Conservation (phyloP, 306 rosid species). For the Erythrophleum fordii region DNA sequence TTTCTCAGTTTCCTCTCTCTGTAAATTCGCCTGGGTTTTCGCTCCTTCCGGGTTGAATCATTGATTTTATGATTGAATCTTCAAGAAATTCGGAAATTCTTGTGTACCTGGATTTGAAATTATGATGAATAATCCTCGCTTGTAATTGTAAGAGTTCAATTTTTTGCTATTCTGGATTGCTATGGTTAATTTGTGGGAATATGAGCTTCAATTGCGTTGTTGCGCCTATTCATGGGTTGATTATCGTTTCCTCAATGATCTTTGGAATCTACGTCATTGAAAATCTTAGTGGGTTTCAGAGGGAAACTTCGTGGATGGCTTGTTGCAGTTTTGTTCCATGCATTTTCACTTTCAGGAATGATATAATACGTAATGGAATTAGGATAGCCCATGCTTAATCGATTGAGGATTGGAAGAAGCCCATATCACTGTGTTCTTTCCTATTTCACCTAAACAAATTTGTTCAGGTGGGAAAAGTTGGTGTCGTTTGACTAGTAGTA, state of each 20-base stretch:
- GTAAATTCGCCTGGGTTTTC: neutral
- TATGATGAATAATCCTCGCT: neutral
- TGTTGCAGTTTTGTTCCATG: slow-evolving; percentile 8
- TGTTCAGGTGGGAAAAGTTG: neutral
- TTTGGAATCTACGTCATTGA: neutral
- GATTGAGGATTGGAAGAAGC: neutral
- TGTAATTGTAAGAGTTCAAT: slow-evolving; percentile 2
- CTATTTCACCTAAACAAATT: neutral
- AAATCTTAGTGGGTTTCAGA: neutral
- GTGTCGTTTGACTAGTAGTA: neutral
- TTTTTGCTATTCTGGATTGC: neutral
- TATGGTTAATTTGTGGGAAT: neutral
- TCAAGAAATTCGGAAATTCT: neutral
- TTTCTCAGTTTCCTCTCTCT: neutral
- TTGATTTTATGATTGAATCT: slow-evolving; percentile 7
- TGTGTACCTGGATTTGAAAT: neutral
- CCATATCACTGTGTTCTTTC: neutral
- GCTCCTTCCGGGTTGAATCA: neutral
- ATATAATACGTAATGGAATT: neutral
- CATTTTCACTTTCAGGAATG: neutral
- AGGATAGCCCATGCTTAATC: neutral
- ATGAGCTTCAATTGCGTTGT: neutral
- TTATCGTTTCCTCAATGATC: neutral
- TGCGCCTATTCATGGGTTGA: neutral
- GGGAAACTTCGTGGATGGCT: neutral